Base-by-base conservation (phyloP, 805 yeast genomes). In the Sungouiozyma ichnusensis region DNA sequence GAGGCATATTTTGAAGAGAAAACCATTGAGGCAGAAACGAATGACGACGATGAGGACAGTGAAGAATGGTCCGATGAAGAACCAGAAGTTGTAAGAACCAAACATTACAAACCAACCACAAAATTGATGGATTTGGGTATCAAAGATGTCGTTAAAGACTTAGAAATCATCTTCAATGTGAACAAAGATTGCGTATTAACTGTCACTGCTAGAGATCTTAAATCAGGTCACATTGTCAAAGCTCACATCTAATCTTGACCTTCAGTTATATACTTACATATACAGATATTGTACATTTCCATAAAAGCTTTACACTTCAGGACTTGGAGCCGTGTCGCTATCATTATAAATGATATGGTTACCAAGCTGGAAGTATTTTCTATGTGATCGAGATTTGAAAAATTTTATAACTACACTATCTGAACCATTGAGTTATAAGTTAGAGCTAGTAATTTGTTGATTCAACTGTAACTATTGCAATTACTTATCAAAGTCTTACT, bases 71-170 rank as follows among this genome's bases (percentile, higher is more conserved):
- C 70, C 32, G 75, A 71, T 47, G 94, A 85, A 51, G 97, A 88
- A 69, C 96, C 95, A 51, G 96, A 88, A 65, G 72, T 85, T 59
- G 68, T 77, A 49, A 81, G 78, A 66, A 84, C 78, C 68, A 81
- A 81, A 50, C 79, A 77, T 37, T 79, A 77, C 70, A 74, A 74
- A 57, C 76, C 87, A 48, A 85, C 86, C 49, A 72, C 76, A 41
- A 73, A 77, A 55, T 72, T 92, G 55, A 94, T 87, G 49, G 85
- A 84, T 60, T 69, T 87, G 52, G 81, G 81, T 40, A 69, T 88
- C 47, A 76, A 79, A 62, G 85, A 77, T 53, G 80, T 77, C 54
- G 79, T 78, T 50, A 64, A 74, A 44, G 74, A 77, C 55, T 72
- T 88, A 51, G 96, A 84, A 65, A 71, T 70, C 20, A 55, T 62